Percentiles rank a stretch among this genome's conserved stretches.
Conservation (phyloP, 2,329 filamentous ascomycete species). For the Pseudophaeomoniella oleicola region DNA sequence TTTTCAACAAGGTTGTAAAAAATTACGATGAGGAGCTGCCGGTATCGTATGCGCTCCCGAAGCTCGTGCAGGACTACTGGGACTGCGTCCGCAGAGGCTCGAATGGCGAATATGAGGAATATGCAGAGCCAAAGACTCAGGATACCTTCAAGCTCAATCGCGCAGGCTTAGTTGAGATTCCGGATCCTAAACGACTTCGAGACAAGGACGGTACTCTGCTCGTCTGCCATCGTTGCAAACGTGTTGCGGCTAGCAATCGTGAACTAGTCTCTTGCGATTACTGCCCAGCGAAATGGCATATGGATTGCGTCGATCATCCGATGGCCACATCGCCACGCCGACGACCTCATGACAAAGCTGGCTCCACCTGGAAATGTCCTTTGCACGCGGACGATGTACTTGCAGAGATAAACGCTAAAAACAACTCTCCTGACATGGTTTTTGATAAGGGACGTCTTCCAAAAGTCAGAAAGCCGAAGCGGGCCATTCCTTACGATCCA, state of each 20-base stretch:
- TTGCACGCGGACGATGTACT: constrained; percentile 71
- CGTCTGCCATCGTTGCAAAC: constrained; percentile 63
- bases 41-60: constrained; percentile 58
- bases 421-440: constrained; percentile 21
- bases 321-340: constrained; percentile 60
- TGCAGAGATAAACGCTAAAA: constrained; percentile 36
- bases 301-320: constrained; percentile 82
- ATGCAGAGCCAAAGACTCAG: constrained; percentile 16
- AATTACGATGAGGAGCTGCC: constrained; percentile 55
- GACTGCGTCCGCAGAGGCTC: constrained; percentile 62
- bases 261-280: constrained; percentile 76
- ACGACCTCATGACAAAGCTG: constrained; percentile 33
- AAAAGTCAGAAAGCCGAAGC: constrained; percentile 33
- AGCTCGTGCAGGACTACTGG: constrained; percentile 58
- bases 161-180: constrained; percentile 12
- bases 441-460: constrained; percentile 19
- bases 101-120: constrained; percentile 70
- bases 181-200: constrained; percentile 53
- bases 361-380: constrained; percentile 73
- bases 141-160: constrained; percentile 22
- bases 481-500: constrained; percentile 31
- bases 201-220: constrained; percentile 62
- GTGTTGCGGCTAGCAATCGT: constrained; percentile 44
- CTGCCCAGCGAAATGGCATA: constrained; percentile 73
- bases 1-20: constrained; percentile 41